Base-by-base conservation (phyloP, 1,284 basidiomycete species). In the Pascua guehoae region DNA sequence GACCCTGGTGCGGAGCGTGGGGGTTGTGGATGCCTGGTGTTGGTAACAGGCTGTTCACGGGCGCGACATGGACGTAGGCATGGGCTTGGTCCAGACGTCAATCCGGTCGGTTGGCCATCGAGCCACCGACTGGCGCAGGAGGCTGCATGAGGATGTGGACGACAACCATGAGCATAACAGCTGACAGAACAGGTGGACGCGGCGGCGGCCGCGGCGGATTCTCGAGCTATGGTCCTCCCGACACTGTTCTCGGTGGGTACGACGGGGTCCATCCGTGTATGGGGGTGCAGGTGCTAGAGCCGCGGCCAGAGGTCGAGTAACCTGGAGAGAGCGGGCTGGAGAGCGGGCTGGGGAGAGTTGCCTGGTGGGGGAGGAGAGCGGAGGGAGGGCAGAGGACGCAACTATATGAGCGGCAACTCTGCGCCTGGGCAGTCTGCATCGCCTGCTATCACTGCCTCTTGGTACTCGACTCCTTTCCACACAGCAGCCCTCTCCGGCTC, bases 151-250 rank as follows among this genome's bases (percentile, higher is more conserved):
- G 24, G 24, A 7, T 32, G 24, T 32, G 24, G 24, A 32, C 24
- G 24, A 32, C 24, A 7, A 32, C 24, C 24, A 32, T 4, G 24
- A 32, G 24, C 24, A 7, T n/a, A n/a, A n/a, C 24, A 32, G 24
- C 24, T 32, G 7, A 32, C 24, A 32, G 24, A 32, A 32, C 24
- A 32, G 24, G 24, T 17, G 56, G 56, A 24, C 58, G 67, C 47
- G 64, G 68, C 41, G 61, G 64, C 46, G 61, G 64, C 32, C 69
- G 78, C 55, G 79, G 79, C 44, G 86, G 86, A 58, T 87, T 85
- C 68, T 83, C 85, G 60, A 85, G 87, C 54, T 71, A 81, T 43
- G 91, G 91, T 45, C 91, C 91, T 69, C 91, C 91, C 55, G 89
- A 91, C 57, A 84, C 83, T 53, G 90, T 94, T 18, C 78, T 89